phyloP scores from a whole-genome alignment of 2,329 filamentous ascomycete genomes.

The Uncinocarpus reesii region DNA sequence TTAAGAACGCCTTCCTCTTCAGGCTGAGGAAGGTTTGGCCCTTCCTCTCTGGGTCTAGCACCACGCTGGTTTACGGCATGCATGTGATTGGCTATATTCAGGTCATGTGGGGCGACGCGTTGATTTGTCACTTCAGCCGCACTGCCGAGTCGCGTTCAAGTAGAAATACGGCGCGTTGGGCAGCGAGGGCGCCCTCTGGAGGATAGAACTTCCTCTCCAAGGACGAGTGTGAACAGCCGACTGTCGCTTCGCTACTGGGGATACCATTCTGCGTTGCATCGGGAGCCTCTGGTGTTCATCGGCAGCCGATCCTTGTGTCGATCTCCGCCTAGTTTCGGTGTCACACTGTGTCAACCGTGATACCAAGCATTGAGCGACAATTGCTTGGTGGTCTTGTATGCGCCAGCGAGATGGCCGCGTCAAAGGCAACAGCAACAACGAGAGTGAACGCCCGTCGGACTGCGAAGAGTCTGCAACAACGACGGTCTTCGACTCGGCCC shows the following conservation, averaged over 20 bases:
- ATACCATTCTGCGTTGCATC: background rate
- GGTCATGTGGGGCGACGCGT: background rate
- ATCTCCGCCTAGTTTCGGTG: background rate
- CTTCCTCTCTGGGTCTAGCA: conserved; percentile 1
- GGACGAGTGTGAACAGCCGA: too few relatives aligned
- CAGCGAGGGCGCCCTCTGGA: too few relatives aligned
- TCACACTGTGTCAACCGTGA: background rate
- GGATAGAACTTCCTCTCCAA: too few relatives aligned
- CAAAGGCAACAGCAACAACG: background rate
- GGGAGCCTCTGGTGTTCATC: background rate
- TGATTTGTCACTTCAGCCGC: conserved; percentile 14
- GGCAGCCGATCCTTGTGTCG: background rate
- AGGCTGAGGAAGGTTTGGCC: background rate
- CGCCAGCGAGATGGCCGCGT: background rate
- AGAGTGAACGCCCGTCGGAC: background rate
- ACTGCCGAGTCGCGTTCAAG: background rate
- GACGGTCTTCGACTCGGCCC: background rate
- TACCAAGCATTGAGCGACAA: conserved; percentile 1
- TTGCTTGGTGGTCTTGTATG: background rate
- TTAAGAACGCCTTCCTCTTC: background rate
- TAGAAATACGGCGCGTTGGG: too few relatives aligned
- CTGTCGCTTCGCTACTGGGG: background rate
- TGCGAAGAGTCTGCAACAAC: conserved; percentile 5
- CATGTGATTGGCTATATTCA: conserved; percentile 8
- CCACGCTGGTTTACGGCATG: background rate